Evolutionary conservation across 2,329 filamentous ascomycete species (phyloP).

Genomic region (Neophaeococcomyces mojaviensis): DNA sequence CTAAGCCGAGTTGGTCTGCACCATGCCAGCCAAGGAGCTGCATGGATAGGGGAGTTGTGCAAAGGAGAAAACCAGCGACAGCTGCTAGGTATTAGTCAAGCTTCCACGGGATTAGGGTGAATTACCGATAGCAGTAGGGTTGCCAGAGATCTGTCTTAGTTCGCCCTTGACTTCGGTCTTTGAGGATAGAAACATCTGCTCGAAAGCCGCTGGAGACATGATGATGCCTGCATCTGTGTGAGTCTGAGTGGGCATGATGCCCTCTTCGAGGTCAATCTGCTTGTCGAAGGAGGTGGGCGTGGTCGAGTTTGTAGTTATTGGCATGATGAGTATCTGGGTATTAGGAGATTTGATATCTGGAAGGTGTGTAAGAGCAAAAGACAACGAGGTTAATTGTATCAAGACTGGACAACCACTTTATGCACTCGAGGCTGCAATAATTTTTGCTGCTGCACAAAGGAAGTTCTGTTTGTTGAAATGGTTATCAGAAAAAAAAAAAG

Average conservation of each 20-base stretch:
- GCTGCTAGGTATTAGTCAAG: not conserved
- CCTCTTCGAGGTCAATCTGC: not conserved
- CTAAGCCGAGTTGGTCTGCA: constrained; percentile 45
- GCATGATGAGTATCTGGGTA: no score
- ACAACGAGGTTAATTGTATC: no score
- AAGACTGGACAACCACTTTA: no score
- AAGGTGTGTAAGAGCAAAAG: no score
- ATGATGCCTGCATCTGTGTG: constrained; percentile 18
- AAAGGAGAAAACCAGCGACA: constrained; percentile 32
- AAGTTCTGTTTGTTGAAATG: no score
- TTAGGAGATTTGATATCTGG: no score
- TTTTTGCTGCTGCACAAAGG: no score
- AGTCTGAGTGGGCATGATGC: not conserved
- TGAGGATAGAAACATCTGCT: constrained; percentile 25
- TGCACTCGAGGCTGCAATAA: no score
- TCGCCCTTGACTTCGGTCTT: constrained; percentile 19
- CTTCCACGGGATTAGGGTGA: constrained; percentile 15
- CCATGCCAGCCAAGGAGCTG: constrained; percentile 53
- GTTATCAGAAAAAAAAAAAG: no score
- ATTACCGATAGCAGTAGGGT: constrained; percentile 19
- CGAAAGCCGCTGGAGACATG: constrained; percentile 25
- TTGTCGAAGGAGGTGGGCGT: not conserved
- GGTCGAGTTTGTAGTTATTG: no score
- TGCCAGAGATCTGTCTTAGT: constrained; percentile 22
- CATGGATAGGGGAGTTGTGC: constrained; percentile 46